phyloP scores from a whole-genome alignment of 441 rosid genomes.

The Adansonia rubrostipa region DNA sequence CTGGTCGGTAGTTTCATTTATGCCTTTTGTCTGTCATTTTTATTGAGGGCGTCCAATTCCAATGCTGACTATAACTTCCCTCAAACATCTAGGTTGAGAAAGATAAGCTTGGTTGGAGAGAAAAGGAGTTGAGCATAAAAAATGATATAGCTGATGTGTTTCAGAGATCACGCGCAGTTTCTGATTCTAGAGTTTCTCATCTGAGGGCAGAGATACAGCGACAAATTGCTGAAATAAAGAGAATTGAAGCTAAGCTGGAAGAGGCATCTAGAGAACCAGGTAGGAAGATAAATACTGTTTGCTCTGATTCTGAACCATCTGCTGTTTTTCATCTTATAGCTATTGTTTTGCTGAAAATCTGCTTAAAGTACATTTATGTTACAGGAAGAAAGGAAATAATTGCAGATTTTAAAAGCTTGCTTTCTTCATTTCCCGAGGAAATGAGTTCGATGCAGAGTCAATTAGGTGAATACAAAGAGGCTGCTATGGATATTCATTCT shows the following conservation, averaged over 20 bases:
- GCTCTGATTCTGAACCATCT: slow-evolving; percentile 18
- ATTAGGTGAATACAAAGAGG: slow-evolving; percentile 70
- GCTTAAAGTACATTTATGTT: slow-evolving; percentile 39
- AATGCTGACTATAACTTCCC: slow-evolving; percentile 38
- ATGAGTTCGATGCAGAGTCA: slow-evolving; percentile 88
- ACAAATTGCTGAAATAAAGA: slow-evolving; percentile 61
- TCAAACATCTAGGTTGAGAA: slow-evolving; percentile 75
- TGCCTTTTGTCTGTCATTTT: slow-evolving; percentile 37
- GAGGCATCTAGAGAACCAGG: slow-evolving; percentile 81
- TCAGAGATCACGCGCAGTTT: slow-evolving; percentile 69
- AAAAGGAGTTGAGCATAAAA: slow-evolving; percentile 77
- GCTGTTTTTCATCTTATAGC: background rate
- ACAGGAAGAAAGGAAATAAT: slow-evolving; percentile 91
- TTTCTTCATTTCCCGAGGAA: slow-evolving; percentile 89
- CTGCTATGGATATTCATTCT: slow-evolving; percentile 78
- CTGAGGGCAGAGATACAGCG: slow-evolving; percentile 68
- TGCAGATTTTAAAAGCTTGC: slow-evolving; percentile 82
- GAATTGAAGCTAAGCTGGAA: slow-evolving; percentile 67
- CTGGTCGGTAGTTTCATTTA: slow-evolving; percentile 62
- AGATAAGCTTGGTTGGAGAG: slow-evolving; percentile 86
- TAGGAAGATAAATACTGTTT: slow-evolving; percentile 39
- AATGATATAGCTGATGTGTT: slow-evolving; percentile 75
- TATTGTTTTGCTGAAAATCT: slow-evolving; percentile 21
- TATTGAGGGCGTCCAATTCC: slow-evolving; percentile 37
- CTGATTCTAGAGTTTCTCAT: slow-evolving; percentile 71